phyloP scores from a whole-genome alignment of 163 green algal genomes.

The Scenedesmus sp. region DNA sequence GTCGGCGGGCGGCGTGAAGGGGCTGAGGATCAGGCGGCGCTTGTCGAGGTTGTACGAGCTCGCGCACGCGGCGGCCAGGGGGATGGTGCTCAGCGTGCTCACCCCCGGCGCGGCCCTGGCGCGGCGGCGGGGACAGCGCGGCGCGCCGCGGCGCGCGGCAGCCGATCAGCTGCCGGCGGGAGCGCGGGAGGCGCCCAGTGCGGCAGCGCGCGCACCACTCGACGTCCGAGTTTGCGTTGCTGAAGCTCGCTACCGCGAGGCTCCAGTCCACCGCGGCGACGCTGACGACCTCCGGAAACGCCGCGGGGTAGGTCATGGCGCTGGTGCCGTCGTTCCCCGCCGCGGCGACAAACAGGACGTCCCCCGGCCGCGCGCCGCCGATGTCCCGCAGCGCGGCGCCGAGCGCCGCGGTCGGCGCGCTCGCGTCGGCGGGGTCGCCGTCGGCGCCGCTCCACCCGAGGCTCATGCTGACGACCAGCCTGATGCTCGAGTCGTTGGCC shows the following conservation, averaged over 20 bases:
- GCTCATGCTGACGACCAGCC: not conserved
- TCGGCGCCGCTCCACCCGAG: no score
- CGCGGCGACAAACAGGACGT: conserved; percentile 14
- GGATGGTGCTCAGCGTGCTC: not conserved
- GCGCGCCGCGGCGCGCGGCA: no score
- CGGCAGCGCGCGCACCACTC: not conserved
- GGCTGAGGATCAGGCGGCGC: not conserved
- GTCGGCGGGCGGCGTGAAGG: not conserved
- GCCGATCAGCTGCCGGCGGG: not conserved
- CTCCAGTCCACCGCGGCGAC: not conserved
- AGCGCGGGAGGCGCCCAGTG: not conserved
- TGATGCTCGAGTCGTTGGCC: not conserved
- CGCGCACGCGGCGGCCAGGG: not conserved
- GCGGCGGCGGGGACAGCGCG: not conserved
- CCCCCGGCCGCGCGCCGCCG: not conserved
- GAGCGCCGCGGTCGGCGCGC: not conserved
- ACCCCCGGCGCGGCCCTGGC: not conserved
- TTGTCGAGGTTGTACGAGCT: not conserved
- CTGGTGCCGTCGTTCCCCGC: not conserved
- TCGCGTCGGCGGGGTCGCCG: not conserved
- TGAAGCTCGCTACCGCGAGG: not conserved
- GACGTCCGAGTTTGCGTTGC: not conserved
- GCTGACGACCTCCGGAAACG: not conserved
- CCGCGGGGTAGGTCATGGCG: not conserved
- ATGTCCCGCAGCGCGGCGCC: not conserved